These are phyloP conservation scores for Vaccinium corymbosum DNA, from an alignment of 148 eudicot species.

Conservation along the genomic window DNA sequence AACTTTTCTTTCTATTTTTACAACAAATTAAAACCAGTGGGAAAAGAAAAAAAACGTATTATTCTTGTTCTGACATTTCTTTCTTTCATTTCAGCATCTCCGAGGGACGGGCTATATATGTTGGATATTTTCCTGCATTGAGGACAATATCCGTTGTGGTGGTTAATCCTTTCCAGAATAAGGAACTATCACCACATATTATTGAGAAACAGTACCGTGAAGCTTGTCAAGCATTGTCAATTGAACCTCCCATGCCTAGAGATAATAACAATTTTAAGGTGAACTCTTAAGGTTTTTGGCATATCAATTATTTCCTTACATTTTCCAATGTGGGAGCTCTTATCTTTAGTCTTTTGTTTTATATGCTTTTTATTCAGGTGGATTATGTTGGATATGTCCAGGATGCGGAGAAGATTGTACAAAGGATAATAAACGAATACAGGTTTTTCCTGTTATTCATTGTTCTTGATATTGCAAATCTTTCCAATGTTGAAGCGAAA, in stretches of 20 bases:
- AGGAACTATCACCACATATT: conserved; percentile 62
- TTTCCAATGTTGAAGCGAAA: not conserved
- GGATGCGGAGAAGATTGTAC: conserved; percentile 79
- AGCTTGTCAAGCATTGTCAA: conserved; percentile 71
- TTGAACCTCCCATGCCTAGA: conserved; percentile 49
- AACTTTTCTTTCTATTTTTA: conserved; percentile 5
- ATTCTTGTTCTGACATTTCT: conserved; percentile 10
- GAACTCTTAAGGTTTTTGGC: conserved; percentile 10
- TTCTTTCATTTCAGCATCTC: conserved; percentile 50
- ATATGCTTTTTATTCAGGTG: conserved; percentile 46
- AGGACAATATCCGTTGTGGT: conserved; percentile 61
- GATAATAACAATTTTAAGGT: conserved; percentile 68
- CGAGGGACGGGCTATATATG: conserved; percentile 80
- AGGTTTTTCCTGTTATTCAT: conserved; percentile 42
- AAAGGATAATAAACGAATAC: conserved; percentile 57
- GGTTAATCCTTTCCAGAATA: conserved; percentile 81
- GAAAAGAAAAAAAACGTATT: not conserved
- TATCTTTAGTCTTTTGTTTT: conserved; percentile 17
- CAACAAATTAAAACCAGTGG: not conserved
- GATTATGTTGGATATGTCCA: conserved; percentile 66
- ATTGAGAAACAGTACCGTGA: conserved; percentile 82
- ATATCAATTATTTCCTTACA: not conserved
- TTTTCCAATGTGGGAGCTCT: conserved; percentile 8
- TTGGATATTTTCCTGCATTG: conserved; percentile 79
- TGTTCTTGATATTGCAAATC: not conserved